Evolutionary conservation across 2,329 filamentous ascomycete genomes (phyloP).

Genomic region (Ophiocordyceps sinensis): DNA sequence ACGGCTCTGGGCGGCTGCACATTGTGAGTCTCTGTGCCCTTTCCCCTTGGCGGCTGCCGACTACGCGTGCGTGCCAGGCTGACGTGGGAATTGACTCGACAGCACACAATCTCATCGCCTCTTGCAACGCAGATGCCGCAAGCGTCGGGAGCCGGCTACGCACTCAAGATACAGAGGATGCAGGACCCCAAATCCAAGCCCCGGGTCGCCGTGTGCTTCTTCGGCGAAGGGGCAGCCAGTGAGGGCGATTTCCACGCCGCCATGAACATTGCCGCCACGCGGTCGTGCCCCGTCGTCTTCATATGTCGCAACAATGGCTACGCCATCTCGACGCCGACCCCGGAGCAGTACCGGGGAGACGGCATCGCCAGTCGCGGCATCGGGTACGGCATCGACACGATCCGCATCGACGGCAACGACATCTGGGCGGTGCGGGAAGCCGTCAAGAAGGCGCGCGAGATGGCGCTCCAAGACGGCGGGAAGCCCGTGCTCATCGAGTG

Average conservation of each 20-base stretch:
- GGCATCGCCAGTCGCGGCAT: constrained; percentile 77
- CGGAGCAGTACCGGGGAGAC: constrained; percentile 84
- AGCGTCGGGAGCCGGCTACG: constrained; percentile 75
- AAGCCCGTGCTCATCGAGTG: constrained; percentile 80
- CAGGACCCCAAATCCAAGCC: constrained; percentile 54
- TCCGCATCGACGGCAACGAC: constrained; percentile 88
- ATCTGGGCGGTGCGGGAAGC: constrained; percentile 78
- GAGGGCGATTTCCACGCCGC: constrained; percentile 90
- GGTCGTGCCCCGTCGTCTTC: constrained; percentile 77
- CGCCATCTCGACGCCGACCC: constrained; percentile 76
- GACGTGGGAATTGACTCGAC: not conserved
- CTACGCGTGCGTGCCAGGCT: not conserved
- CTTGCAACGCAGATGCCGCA: constrained; percentile 84
- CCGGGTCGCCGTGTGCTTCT: constrained; percentile 68
- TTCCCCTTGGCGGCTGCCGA: too few relatives aligned
- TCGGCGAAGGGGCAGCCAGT: constrained; percentile 79
- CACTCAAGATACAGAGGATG: constrained; percentile 65
- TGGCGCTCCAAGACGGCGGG: constrained; percentile 70
- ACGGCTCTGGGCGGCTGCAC: constrained; percentile 70
- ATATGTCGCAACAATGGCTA: constrained; percentile 90
- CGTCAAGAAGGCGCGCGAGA: constrained; percentile 59
- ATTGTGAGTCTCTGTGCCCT: constrained; percentile 41
- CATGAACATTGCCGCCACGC: constrained; percentile 78
- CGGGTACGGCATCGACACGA: constrained; percentile 88
- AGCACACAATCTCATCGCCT: constrained; percentile 70